phyloP scores from a whole-genome alignment of 495 filamentous ascomycete species.

The Monascus purpureus region DNA sequence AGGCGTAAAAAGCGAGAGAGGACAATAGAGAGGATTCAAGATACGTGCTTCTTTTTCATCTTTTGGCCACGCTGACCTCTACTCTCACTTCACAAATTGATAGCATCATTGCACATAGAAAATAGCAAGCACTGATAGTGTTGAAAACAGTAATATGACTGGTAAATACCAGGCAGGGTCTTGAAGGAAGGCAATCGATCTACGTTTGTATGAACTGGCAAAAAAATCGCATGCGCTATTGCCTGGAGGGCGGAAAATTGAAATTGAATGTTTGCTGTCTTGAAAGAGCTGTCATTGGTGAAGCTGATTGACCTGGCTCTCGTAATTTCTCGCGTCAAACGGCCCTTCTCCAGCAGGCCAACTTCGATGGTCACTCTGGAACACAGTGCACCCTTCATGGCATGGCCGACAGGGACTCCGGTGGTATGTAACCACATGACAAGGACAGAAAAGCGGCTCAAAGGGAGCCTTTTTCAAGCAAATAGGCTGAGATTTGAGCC shows the following conservation, averaged over 20 bases:
- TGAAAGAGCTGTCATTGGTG: constrained; percentile 3
- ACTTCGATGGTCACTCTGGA: constrained; percentile 6
- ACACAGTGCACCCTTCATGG: not conserved
- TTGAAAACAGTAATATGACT: not conserved
- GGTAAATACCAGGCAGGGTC: not conserved
- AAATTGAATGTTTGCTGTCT: constrained; percentile 14
- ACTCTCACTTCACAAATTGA: not conserved
- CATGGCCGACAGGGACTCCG: not conserved
- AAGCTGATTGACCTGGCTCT: constrained; percentile 14
- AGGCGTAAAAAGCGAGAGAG: not conserved
- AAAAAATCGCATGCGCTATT: too few species aligned
- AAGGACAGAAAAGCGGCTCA: too few species aligned
- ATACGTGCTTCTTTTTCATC: not conserved
- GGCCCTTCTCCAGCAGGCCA: constrained; percentile 2
- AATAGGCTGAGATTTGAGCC: too few species aligned
- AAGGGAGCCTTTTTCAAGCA: too few species aligned
- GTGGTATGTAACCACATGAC: not conserved
- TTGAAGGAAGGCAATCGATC: not conserved
- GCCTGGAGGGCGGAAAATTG: constrained; percentile 5
- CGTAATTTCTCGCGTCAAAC: constrained; percentile 9
- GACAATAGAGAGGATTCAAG: not conserved
- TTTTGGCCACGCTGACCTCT: too few species aligned
- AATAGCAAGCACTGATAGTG: not conserved
- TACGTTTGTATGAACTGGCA: constrained; percentile 1
- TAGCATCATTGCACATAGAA: not conserved